Evolutionary conservation across 805 yeast genomes (phyloP).

Genomic region (Lachancea thermotolerans): DNA sequence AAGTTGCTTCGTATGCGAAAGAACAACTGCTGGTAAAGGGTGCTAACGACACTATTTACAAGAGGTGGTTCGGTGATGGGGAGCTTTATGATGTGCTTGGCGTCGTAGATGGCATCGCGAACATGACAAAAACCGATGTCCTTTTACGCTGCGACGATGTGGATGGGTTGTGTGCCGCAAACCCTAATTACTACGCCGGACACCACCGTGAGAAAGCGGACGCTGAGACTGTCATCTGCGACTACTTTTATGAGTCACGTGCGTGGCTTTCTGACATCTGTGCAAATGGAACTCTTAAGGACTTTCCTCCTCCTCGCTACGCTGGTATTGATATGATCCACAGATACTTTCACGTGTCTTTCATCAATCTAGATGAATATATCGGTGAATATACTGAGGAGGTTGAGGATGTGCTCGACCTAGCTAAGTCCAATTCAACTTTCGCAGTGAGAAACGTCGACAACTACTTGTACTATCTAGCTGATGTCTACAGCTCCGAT

Average conservation of each 20-base stretch:
- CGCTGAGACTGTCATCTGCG: slow-evolving; percentile 38
- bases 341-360: slow-evolving; percentile 34
- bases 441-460: slow-evolving; percentile 35
- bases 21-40: slow-evolving; percentile 32
- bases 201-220: slow-evolving; percentile 33
- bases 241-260: slow-evolving; percentile 32
- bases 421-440: slow-evolving; percentile 29
- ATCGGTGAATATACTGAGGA: slow-evolving; percentile 35
- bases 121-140: slow-evolving; percentile 30
- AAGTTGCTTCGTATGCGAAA: slow-evolving; percentile 32
- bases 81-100: slow-evolving; percentile 34
- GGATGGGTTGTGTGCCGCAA: slow-evolving; percentile 32
- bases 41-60: slow-evolving; percentile 28
- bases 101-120: slow-evolving; percentile 28
- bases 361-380: slow-evolving; percentile 25
- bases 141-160: slow-evolving; percentile 37
- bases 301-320: slow-evolving; percentile 27
- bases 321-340: slow-evolving; percentile 34
- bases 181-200: slow-evolving; percentile 34
- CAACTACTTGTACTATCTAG: slow-evolving; percentile 26
- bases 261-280: slow-evolving; percentile 30
- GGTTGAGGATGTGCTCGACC: slow-evolving; percentile 30
- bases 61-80: slow-evolving; percentile 36
- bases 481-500: slow-evolving; percentile 26
- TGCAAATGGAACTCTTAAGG: slow-evolving; percentile 30